These are phyloP conservation scores for Stromatinia cepivora DNA, from an alignment of 2,329 filamentous ascomycete genomes.

Conservation along the genomic window DNA sequence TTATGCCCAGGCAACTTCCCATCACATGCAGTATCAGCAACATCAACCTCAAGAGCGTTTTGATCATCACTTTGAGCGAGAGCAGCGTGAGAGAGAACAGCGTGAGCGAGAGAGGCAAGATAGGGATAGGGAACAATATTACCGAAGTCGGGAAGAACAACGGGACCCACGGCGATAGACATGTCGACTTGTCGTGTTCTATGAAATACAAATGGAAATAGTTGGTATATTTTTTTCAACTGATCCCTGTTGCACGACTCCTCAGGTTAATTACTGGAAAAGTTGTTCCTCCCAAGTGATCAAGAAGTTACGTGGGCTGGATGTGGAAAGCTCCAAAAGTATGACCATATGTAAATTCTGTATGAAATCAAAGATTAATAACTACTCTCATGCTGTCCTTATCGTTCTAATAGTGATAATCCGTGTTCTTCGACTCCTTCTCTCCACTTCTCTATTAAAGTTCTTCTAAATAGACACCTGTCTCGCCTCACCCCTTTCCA, in stretches of 20 bases:
- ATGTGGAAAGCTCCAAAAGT: not conserved
- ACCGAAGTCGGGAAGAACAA: slow-evolving; percentile 9
- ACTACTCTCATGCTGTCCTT: not conserved
- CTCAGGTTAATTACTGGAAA: not conserved
- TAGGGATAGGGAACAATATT: slow-evolving; percentile 18
- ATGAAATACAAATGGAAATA: not conserved
- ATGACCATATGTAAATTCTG: not conserved
- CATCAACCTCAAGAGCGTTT: slow-evolving; percentile 25
- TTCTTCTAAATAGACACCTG: no score
- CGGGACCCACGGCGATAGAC: not conserved
- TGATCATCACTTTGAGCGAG: slow-evolving; percentile 18
- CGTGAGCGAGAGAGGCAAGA: slow-evolving; percentile 18
- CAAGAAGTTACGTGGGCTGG: not conserved
- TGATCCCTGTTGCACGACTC: not conserved
- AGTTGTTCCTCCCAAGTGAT: not conserved
- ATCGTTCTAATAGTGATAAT: not conserved
- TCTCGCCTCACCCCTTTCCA: no score
- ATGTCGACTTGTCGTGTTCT: not conserved
- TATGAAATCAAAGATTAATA: not conserved
- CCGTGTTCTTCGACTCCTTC: no score
- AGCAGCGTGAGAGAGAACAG: not conserved
- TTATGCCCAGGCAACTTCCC: slow-evolving; percentile 32
- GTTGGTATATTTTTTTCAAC: not conserved
- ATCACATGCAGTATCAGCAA: slow-evolving; percentile 32
- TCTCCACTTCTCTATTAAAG: no score